phyloP scores from a whole-genome alignment of 768 basidiomycete genomes.

The Pisolithus marmoratus region DNA sequence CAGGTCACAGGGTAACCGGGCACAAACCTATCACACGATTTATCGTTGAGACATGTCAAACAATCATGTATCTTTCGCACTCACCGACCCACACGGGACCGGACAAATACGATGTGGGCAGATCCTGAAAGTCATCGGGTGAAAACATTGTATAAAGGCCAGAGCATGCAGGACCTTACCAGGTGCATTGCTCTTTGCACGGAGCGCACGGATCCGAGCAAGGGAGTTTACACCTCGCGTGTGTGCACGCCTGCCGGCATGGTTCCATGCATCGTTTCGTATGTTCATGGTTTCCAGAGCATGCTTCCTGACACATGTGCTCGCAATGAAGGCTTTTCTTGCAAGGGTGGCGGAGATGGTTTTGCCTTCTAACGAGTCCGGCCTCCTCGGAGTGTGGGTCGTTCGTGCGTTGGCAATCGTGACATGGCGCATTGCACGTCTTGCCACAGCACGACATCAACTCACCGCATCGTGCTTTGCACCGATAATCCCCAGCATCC shows the following conservation, averaged over 20 bases:
- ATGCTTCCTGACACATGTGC: constrained; percentile 45
- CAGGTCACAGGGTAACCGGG: constrained; percentile 57
- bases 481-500: constrained; percentile 36
- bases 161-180: constrained; percentile 27
- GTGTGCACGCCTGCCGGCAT: constrained; percentile 52
- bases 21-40: constrained; percentile 43
- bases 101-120: constrained; percentile 54
- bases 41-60: not conserved
- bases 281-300: constrained; percentile 47
- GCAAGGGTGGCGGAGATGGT: constrained; percentile 46
- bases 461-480: constrained; percentile 37
- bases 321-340: constrained; percentile 48
- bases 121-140: constrained; percentile 27
- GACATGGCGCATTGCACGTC: constrained; percentile 43
- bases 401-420: constrained; percentile 38
- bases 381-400: not conserved
- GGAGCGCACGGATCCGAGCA: constrained; percentile 57
- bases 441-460: constrained; percentile 50
- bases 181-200: constrained; percentile 57
- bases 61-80: constrained; percentile 16
- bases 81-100: constrained; percentile 64
- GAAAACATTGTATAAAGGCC: constrained; percentile 1
- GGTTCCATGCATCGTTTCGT: constrained; percentile 37
- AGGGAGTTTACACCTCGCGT: constrained; percentile 40
- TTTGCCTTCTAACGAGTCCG: constrained; percentile 18